Conservation (phyloP, 2,329 filamentous ascomycete genomes). For the Gnomoniopsis sp. region DNA sequence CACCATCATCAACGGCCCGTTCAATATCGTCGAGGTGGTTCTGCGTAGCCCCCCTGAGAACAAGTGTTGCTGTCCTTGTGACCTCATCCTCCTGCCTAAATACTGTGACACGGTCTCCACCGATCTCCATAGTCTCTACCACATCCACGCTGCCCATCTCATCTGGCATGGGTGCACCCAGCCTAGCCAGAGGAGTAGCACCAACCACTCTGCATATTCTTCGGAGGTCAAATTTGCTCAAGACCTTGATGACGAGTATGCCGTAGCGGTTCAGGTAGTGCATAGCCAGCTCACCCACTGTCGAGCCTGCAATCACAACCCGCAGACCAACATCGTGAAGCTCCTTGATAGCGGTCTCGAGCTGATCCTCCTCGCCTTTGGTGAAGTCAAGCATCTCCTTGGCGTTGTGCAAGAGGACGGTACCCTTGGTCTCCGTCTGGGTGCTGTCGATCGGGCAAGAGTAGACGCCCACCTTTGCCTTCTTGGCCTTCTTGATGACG, state of each 20-base stretch:
- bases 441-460: constrained; percentile 93
- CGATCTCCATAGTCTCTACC: constrained; percentile 96
- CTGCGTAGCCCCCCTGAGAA: constrained; percentile 92
- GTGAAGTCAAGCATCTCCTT: constrained; percentile 99
- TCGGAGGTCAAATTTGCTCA: constrained; percentile 97
- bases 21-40: constrained; percentile 98
- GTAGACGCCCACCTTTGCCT: constrained; percentile 95
- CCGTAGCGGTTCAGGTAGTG: constrained; percentile 98
- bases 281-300: constrained; percentile 91
- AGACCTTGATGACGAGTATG: constrained; percentile 92
- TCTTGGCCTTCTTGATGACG: constrained; percentile 81
- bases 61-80: constrained; percentile 89
- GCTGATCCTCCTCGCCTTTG: constrained; percentile 89
- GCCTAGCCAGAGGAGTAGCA: constrained; percentile 89
- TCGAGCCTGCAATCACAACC: constrained; percentile 87
- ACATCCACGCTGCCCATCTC: constrained; percentile 96
- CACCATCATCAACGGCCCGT: constrained; percentile 93
- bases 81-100: constrained; percentile 94
- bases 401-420: constrained; percentile 91
- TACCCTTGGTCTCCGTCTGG: constrained; percentile 98
- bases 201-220: constrained; percentile 94
- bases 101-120: constrained; percentile 94
- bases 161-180: constrained; percentile 98
- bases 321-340: constrained; percentile 89
- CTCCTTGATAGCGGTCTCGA: constrained; percentile 91